phyloP scores from a whole-genome alignment of 1,139 yeast species.

The Spathaspora jeffriesii region DNA sequence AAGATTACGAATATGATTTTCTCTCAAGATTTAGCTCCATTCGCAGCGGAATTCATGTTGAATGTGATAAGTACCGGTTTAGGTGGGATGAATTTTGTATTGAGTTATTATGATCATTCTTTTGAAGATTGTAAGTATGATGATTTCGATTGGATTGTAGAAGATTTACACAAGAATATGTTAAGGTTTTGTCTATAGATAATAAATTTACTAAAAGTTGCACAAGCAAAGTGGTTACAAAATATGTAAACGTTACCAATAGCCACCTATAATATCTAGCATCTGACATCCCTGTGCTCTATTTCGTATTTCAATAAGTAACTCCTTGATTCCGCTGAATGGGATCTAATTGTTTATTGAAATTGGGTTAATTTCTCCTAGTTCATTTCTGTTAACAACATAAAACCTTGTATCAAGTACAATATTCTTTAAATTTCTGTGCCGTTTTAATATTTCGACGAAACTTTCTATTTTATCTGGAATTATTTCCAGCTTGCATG shows the following conservation, averaged over 20 bases:
- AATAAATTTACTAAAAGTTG: too few species aligned
- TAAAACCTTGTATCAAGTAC: neutral
- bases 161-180: slow-evolving; percentile 20
- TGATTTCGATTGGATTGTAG: slow-evolving; percentile 25
- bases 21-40: slow-evolving; percentile 38
- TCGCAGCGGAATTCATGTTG: slow-evolving; percentile 37
- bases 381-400: neutral
- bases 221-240: too few species aligned
- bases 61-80: slow-evolving; percentile 29
- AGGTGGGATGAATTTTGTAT: slow-evolving; percentile 39
- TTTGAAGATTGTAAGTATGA: slow-evolving; percentile 23
- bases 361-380: neutral
- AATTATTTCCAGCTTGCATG: too few species aligned
- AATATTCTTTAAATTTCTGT: neutral
- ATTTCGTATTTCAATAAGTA: too few species aligned
- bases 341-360: too few species aligned
- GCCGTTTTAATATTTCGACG: neutral
- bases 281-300: too few species aligned
- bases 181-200: slow-evolving; percentile 12
- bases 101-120: slow-evolving; percentile 28
- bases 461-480: neutral
- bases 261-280: too few species aligned
- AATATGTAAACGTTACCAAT: neutral
- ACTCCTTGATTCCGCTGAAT: too few species aligned
- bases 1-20: slow-evolving; percentile 32